Percentiles rank a stretch among this genome's conserved stretches.
These are phyloP conservation scores for Zelopaecilomyces penicillatus DNA, from an alignment of 2,329 filamentous ascomycete genomes.

Conservation along the genomic window DNA sequence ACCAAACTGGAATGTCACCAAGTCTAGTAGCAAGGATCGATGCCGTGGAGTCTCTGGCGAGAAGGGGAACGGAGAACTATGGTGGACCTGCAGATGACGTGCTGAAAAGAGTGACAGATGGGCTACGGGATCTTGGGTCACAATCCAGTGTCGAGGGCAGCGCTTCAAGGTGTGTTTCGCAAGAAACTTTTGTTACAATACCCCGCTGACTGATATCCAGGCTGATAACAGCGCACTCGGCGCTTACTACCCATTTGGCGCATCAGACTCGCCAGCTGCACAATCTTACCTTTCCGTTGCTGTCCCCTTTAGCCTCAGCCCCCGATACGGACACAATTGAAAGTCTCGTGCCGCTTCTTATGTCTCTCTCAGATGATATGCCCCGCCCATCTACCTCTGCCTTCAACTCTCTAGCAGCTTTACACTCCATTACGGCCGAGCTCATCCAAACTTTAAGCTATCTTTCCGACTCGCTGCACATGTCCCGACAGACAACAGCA, in stretches of 20 bases:
- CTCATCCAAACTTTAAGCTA: slow-evolving; percentile 74
- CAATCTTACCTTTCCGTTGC: slow-evolving; percentile 60
- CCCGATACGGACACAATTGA: slow-evolving; percentile 59
- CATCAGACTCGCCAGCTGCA: slow-evolving; percentile 71
- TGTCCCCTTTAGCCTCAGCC: slow-evolving; percentile 58
- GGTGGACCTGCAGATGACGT: slow-evolving; percentile 58
- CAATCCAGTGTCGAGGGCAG: slow-evolving; percentile 65
- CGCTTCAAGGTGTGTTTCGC: slow-evolving; percentile 51
- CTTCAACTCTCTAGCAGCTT: slow-evolving; percentile 56
- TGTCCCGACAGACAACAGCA: slow-evolving; percentile 81
- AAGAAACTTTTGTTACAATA: neutral
- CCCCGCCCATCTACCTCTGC: slow-evolving; percentile 55
- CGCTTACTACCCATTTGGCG: slow-evolving; percentile 63
- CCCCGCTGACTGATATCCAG: slow-evolving; percentile 29
- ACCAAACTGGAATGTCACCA: slow-evolving; percentile 58
- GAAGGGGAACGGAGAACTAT: slow-evolving; percentile 57
- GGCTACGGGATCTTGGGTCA: slow-evolving; percentile 62
- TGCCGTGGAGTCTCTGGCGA: slow-evolving; percentile 61
- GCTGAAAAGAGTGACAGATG: slow-evolving; percentile 59
- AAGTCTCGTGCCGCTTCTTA: slow-evolving; percentile 58
- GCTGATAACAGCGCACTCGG: slow-evolving; percentile 66
- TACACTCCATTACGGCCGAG: slow-evolving; percentile 64
- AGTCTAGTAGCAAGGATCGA: slow-evolving; percentile 63
- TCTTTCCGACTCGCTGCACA: slow-evolving; percentile 85
- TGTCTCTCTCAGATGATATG: slow-evolving; percentile 57